Conservation (phyloP, 768 basidiomycete species). For the Tephrocybe sp. region DNA sequence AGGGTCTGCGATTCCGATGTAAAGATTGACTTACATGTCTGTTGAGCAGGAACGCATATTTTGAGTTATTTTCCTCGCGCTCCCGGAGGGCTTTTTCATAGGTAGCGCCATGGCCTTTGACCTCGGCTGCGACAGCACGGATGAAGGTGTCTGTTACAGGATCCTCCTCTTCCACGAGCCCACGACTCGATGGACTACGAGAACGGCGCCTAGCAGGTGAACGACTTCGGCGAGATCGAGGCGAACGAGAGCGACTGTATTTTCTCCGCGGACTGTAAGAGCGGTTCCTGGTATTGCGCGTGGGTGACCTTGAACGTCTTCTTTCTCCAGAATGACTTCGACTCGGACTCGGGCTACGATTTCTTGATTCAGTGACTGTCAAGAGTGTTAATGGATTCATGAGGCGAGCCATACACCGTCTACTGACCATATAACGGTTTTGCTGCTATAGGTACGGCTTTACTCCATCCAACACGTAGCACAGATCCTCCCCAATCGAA, state of each 20-base stretch:
- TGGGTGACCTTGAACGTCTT: constrained; percentile 40
- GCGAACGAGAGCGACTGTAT: constrained; percentile 44
- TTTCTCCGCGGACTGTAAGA: constrained; percentile 53
- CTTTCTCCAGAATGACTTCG: constrained; percentile 41
- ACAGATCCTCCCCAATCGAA: constrained; percentile 92
- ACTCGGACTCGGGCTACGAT: constrained; percentile 35
- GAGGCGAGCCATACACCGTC: background rate
- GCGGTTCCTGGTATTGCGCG: constrained; percentile 37
- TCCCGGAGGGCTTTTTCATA: constrained; percentile 77
- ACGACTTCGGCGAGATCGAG: constrained; percentile 39
- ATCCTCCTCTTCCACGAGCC: constrained; percentile 55
- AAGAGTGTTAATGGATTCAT: background rate
- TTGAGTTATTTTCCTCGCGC: constrained; percentile 78
- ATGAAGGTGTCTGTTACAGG: constrained; percentile 85
- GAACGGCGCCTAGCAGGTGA: constrained; percentile 50
- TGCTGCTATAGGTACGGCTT: constrained; percentile 84
- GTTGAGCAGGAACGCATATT: constrained; percentile 74
- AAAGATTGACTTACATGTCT: constrained; percentile 44
- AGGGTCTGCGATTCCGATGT: constrained; percentile 3
- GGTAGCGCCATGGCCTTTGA: constrained; percentile 74
- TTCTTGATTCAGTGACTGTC: constrained; percentile 20
- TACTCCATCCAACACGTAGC: constrained; percentile 94
- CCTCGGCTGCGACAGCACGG: constrained; percentile 80
- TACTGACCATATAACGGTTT: constrained; percentile 78
- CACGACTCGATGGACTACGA: constrained; percentile 48